Evolutionary conservation across 192 early-diverging fungal species (phyloP), one percentile per base, ranked within the genome.

Genomic region (Rhizoclosmatium sp.): DNA sequence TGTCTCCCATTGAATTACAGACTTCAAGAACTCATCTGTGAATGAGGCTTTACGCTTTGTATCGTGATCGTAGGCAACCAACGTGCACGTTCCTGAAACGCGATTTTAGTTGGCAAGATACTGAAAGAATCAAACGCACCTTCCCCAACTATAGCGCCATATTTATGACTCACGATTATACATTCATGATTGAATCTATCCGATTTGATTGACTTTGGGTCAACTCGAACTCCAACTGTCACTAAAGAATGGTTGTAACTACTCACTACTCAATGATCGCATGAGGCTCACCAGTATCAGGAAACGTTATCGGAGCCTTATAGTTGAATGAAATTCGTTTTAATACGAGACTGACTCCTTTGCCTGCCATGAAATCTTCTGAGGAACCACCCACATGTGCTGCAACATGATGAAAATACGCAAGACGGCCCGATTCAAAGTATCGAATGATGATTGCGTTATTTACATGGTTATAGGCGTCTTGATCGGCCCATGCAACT

Each of bases 361-460:
- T 47, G 14, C 47, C 80, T 19, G 12, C 7, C 59, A 86, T 84
- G 78, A 82, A 82, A 3, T 51, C 58, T 23, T 59, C 65, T 54
- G 76, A 78, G 1, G 69, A 75, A 2, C 42, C 9, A 41, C 54
- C 42, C 42, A 82, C 62, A 39, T 70, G 44, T 19, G 67, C 65
- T 40, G 45, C 60, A n/a, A 84, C 2, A 46, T 83, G 86, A 59
- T 87, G 78, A 69, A 87, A 87, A 59, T 85, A 87, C 4, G 81
- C 83, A 40, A 83, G 73, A 0, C 82, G 69, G 5, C 72, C 72
- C 1, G 72, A 62, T 39, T 75, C 72, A 47, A 75, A 62, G 47
- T 80, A 80, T 9, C 71, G 56, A 45, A 74, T 65, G 59, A 74
- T 74, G 41, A 46, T 39, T 39, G 64, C 78, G 31, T 80, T 80